These are phyloP conservation scores for Pugionium dolabratum DNA, from an alignment of 345 rosid genomes.

Conservation along the genomic window DNA sequence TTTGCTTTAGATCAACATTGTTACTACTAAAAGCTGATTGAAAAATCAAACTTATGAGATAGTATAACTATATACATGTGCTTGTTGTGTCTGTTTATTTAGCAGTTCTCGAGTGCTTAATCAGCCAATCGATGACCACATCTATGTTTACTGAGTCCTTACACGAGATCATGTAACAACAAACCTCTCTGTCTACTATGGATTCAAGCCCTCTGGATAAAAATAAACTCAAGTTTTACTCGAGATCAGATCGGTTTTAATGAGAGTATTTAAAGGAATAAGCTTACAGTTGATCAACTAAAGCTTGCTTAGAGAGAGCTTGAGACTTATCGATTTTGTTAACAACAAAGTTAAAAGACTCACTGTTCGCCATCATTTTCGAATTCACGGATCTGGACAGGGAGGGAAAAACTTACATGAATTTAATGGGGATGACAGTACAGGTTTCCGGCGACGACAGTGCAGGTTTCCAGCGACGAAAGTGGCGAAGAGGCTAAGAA, in stretches of 20 bases:
- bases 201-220: conserved; percentile 75
- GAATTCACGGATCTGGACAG: too few relatives aligned
- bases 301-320: conserved; percentile 91
- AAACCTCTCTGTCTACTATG: conserved; percentile 79
- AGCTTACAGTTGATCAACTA: conserved; percentile 94
- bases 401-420: too few relatives aligned
- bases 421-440: too few relatives aligned
- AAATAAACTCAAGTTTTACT: conserved; percentile 5
- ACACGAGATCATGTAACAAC: conserved; percentile 98
- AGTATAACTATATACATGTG: background rate
- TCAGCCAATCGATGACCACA: conserved; percentile 88
- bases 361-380: too few relatives aligned
- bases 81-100: conserved; percentile 34
- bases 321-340: conserved; percentile 95
- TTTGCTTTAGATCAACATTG: too few relatives aligned
- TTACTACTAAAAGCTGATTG: too few relatives aligned
- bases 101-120: conserved; percentile 82
- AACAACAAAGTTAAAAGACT: too few relatives aligned
- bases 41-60: too few relatives aligned
- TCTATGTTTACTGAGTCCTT: conserved; percentile 89
- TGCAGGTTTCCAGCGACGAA: too few relatives aligned
- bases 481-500: too few relatives aligned
- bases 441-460: too few relatives aligned
- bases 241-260: background rate
- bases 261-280: background rate